Conservation (phyloP, 2,329 filamentous ascomycete species). For the Fusarium gaditjirri region DNA sequence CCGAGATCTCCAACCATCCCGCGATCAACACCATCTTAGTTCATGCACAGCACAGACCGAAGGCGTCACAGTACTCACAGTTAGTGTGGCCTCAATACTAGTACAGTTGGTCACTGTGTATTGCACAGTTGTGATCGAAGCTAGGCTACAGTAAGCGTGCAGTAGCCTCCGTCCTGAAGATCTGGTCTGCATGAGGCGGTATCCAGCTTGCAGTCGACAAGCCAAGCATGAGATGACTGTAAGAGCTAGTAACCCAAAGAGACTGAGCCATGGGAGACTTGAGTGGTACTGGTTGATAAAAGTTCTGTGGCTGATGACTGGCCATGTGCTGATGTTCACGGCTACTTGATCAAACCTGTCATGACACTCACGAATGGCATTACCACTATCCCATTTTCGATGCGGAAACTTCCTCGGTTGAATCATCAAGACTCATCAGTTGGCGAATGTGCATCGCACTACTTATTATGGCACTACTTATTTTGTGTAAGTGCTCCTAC, state of each 20-base stretch:
- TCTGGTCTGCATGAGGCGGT: neutral
- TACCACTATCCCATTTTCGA: no score
- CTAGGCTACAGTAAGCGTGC: neutral
- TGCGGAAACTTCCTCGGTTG: neutral
- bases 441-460: neutral
- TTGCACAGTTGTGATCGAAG: neutral
- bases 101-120: no score
- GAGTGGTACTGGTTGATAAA: no score
- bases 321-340: neutral
- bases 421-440: rapidly evolving
- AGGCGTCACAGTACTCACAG: neutral
- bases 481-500: no score
- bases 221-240: neutral
- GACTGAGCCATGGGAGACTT: neutral
- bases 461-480: neutral
- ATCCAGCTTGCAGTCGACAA: neutral
- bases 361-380: neutral
- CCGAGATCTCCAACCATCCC: neutral
- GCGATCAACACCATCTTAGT: neutral
- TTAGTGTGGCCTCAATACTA: rapidly evolving
- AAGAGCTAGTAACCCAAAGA: neutral
- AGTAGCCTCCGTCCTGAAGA: neutral
- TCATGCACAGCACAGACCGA: neutral
- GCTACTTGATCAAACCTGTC: neutral
- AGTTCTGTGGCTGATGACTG: neutral